These are phyloP conservation scores for Hygrophorus russula DNA, from an alignment of 768 basidiomycete species.

Conservation along the genomic window DNA sequence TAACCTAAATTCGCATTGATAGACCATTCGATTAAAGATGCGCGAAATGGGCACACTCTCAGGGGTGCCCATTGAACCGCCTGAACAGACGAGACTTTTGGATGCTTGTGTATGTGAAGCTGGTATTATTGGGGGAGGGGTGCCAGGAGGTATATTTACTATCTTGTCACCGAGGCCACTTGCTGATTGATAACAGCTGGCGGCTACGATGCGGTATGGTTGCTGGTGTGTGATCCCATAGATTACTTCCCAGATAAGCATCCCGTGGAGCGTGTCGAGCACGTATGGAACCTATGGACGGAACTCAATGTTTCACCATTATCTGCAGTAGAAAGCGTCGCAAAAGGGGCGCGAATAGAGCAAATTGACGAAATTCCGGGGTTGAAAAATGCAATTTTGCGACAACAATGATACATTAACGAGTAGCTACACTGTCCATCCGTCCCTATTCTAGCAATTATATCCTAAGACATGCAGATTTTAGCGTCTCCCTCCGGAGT, in stretches of 20 bases:
- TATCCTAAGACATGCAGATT: conserved; percentile 42
- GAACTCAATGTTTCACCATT: conserved; percentile 63
- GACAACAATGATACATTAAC: conserved; percentile 8
- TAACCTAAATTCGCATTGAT: background rate
- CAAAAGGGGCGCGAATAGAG: conserved; percentile 57
- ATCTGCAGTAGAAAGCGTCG: conserved; percentile 56
- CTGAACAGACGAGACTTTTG: conserved; percentile 74
- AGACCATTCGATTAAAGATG: conserved; percentile 76
- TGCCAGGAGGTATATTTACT: conserved; percentile 74
- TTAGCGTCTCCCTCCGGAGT: conserved; percentile 57
- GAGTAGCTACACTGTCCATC: conserved; percentile 11
- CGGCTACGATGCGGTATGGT: conserved; percentile 95
- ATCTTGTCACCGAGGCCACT: background rate
- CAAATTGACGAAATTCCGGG: conserved; percentile 44
- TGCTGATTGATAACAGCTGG: conserved; percentile 50
- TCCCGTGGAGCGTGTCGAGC: conserved; percentile 52
- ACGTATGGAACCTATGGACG: conserved; percentile 54
- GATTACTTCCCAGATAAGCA: conserved; percentile 30
- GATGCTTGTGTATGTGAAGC: conserved; percentile 65
- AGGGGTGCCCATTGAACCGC: conserved; percentile 83
- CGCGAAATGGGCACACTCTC: conserved; percentile 70
- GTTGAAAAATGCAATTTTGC: conserved; percentile 27
- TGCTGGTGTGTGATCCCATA: conserved; percentile 64
- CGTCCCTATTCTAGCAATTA: background rate
- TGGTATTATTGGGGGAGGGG: conserved; percentile 89